Percentiles rank a stretch among this genome's conserved stretches.
These are phyloP conservation scores for Carallia brachiata DNA, from an alignment of 345 rosid species.

Conservation along the genomic window DNA sequence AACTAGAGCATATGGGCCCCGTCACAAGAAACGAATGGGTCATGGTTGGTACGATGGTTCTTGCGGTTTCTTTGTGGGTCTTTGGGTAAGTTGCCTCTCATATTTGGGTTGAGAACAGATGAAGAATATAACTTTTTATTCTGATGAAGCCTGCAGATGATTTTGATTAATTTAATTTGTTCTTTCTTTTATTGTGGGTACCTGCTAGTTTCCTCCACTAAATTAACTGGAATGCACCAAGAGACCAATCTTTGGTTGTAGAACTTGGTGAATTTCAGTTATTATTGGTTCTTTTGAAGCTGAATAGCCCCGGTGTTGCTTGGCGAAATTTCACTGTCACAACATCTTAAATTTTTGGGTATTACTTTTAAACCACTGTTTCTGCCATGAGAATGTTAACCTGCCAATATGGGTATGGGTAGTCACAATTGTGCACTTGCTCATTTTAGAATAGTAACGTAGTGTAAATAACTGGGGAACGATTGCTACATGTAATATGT, in stretches of 20 bases:
- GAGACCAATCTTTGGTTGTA: not conserved
- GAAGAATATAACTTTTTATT: not conserved
- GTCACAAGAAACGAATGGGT: conserved; percentile 80
- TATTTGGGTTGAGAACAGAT: not conserved
- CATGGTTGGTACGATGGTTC: conserved; percentile 91
- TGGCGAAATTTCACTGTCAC: not conserved
- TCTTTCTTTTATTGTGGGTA: too few species aligned
- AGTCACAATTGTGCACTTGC: too few species aligned
- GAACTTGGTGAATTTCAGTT: not conserved
- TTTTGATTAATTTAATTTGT: not conserved
- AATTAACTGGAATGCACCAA: too few species aligned
- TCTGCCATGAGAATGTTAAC: not conserved
- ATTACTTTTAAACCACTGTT: not conserved
- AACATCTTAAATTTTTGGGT: not conserved
- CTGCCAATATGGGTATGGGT: not conserved
- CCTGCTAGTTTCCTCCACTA: too few species aligned
- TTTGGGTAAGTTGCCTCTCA: conserved; percentile 55
- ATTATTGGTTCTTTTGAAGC: not conserved
- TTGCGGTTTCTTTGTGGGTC: conserved; percentile 92
- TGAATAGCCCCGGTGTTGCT: not conserved
- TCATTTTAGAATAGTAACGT: too few species aligned
- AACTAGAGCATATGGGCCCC: conserved; percentile 78
- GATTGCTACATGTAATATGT: too few species aligned
- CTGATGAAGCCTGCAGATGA: not conserved
- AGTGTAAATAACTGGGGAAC: too few species aligned